Evolutionary conservation across 2,329 filamentous ascomycete genomes (phyloP).

Genomic region (Xylariaceae sp.): DNA sequence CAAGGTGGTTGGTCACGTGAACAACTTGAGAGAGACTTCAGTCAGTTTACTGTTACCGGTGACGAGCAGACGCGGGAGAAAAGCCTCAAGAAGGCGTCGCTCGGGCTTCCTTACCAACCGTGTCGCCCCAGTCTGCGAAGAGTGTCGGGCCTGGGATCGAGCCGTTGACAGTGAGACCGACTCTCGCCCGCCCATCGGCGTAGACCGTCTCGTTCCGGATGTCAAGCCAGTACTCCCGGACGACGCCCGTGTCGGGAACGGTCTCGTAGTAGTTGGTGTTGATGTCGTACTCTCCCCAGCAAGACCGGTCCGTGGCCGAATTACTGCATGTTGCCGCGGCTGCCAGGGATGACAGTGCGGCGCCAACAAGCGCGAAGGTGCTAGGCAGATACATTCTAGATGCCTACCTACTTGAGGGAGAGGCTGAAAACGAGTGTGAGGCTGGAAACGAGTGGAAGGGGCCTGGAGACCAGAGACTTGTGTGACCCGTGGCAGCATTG

Average conservation of each 20-base stretch:
- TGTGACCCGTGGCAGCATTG: too few species aligned
- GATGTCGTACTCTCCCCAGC: constrained; percentile 50
- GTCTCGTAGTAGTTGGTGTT: constrained; percentile 44
- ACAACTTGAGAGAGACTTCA: constrained; percentile 35
- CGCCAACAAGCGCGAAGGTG: not conserved
- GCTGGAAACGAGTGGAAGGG: not conserved
- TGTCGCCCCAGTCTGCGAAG: constrained; percentile 46
- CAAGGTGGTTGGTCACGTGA: constrained; percentile 53
- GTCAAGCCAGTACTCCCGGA: constrained; percentile 48
- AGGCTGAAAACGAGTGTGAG: not conserved
- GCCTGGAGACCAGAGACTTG: too few species aligned
- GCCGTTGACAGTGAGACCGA: constrained; percentile 51
- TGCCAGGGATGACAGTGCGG: not conserved
- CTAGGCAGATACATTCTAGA: not conserved
- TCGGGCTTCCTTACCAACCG: constrained; percentile 9
- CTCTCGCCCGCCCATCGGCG: constrained; percentile 45
- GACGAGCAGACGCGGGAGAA: not conserved
- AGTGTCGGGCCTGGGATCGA: constrained; percentile 60
- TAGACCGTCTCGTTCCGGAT: constrained; percentile 38
- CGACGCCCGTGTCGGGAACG: constrained; percentile 47
- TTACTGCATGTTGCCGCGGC: constrained; percentile 1
- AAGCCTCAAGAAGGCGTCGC: not conserved
- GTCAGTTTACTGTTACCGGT: constrained; percentile 14
- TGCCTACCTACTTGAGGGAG: not conserved
- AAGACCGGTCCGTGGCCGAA: constrained; percentile 29